Evolutionary conservation across 345 rosid genomes (phyloP), one percentile per base, ranked within the genome.

Genomic region (Sonneratia caseolaris): DNA sequence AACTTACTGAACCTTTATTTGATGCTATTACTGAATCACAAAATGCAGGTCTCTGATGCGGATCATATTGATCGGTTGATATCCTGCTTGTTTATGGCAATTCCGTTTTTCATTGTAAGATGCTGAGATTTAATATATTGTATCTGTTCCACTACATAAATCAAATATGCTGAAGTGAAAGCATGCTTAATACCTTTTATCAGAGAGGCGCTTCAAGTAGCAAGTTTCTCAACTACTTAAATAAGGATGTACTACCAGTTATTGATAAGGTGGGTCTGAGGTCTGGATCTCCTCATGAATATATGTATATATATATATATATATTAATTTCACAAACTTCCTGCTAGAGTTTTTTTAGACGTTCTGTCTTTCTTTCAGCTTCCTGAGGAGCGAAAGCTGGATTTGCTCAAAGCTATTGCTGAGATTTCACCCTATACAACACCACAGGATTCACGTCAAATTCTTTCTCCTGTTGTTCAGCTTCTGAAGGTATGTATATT

Each of bases 31-130:
- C 51, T 49, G 48, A 51, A 11, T 68, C 64, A 72, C 47, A 68
- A 43, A 66, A 64, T 83, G 74, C 91, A 96, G 99, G 98, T 91
- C 80, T 79, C 85, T 12, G 98, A 96, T 81, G 84, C 84, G 11
- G 99, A 96, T 76, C 98, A 92, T 80, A 92, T 96, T 75, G 88
- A 92, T 84, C 86, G 99, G 72, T 83, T 96, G 84, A 91, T 92
- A 82, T 92, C 98, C 68, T 96, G 99, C 79, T 84, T 96, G 79
- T 86, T 85, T 81, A 84, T 88, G 87, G 96, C 98, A 53, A 86
- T 91, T 83, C 99, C 99, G 14, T 91, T 92, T 85, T 96, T 96
- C 47, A 77, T 92, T 89, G 99, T 96, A 85, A 14, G 82, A 62
- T 66, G 70, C 77, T 32, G 5, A 27, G 13, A 68, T 62, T 35